These are phyloP conservation scores for Penicillium nucicola DNA, from an alignment of 495 filamentous ascomycete species.

Conservation along the genomic window DNA sequence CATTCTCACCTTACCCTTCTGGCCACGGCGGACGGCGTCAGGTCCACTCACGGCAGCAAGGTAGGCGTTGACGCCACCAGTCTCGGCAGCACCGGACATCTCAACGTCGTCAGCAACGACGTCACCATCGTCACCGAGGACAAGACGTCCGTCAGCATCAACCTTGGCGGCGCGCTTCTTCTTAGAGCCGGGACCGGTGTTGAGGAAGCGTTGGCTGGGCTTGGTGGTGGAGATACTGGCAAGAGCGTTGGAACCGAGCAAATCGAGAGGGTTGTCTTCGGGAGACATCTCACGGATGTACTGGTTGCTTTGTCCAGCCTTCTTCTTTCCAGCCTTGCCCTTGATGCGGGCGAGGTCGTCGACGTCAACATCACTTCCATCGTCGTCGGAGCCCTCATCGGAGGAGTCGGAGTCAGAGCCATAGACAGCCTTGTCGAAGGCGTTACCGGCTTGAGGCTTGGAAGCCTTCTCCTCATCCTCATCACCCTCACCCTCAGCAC, in stretches of 20 bases:
- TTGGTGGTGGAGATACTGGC: conserved; percentile 91
- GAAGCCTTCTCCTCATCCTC: conserved; percentile 35
- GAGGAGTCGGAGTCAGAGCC: conserved; percentile 74
- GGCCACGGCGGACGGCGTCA: conserved; percentile 76
- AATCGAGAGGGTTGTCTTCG: conserved; percentile 88
- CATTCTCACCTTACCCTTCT: conserved; percentile 86
- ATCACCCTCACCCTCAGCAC: conserved; percentile 46
- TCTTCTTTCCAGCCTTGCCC: conserved; percentile 33
- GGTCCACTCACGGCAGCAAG: conserved; percentile 84
- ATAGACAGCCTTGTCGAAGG: conserved; percentile 93
- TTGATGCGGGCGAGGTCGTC: conserved; percentile 34
- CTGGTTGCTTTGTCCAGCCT: conserved; percentile 52
- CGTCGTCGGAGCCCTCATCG: conserved; percentile 59
- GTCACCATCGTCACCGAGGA: conserved; percentile 62
- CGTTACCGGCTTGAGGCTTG: conserved; percentile 65
- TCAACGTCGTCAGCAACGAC: conserved; percentile 45
- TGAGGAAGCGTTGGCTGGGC: conserved; percentile 56
- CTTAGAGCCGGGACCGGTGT: conserved; percentile 39
- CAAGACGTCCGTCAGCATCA: conserved; percentile 83
- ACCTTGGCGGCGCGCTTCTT: conserved; percentile 60
- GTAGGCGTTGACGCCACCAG: conserved; percentile 77
- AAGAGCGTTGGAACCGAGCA: conserved; percentile 82
- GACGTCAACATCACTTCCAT: conserved; percentile 53
- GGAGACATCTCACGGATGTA: conserved; percentile 83
- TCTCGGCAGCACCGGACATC: conserved; percentile 55